Conservation (phyloP, 2,329 filamentous ascomycete species). For the Paraconiothyrium sp. region DNA sequence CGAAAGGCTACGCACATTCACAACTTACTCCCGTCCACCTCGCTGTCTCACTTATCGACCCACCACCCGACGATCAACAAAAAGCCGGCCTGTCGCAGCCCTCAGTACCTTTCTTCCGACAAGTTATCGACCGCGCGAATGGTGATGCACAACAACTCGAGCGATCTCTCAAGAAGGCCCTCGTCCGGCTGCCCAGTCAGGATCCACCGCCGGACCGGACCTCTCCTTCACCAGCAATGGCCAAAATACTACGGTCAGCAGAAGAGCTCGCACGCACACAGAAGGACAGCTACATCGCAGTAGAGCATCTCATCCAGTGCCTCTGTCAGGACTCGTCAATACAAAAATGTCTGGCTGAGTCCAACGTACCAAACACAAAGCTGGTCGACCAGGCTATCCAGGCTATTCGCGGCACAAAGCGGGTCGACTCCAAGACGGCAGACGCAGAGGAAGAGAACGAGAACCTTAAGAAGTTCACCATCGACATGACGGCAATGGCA, state of each 20-base stretch:
- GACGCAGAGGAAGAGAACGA: constrained; percentile 93
- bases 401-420: constrained; percentile 88
- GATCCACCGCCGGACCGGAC: constrained; percentile 92
- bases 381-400: constrained; percentile 90
- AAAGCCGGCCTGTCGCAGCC: constrained; percentile 62
- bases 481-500: constrained; percentile 97
- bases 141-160: constrained; percentile 91
- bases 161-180: constrained; percentile 85
- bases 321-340: constrained; percentile 81
- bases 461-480: constrained; percentile 97
- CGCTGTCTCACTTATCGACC: constrained; percentile 81
- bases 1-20: constrained; percentile 88
- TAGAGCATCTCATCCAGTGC: constrained; percentile 91
- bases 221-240: constrained; percentile 81
- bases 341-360: constrained; percentile 78
- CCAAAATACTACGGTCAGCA: constrained; percentile 82
- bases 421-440: constrained; percentile 95
- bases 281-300: constrained; percentile 92
- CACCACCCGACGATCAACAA: constrained; percentile 77
- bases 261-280: constrained; percentile 95
- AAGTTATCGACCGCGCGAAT: constrained; percentile 92
- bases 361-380: constrained; percentile 91
- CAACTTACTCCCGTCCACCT: constrained; percentile 92
- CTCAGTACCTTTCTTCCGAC: constrained; percentile 82
- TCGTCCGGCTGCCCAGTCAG: constrained; percentile 92